These are phyloP conservation scores for Wickerhamomyces subpelliculosus DNA, from an alignment of 805 yeast genomes.

Conservation along the genomic window DNA sequence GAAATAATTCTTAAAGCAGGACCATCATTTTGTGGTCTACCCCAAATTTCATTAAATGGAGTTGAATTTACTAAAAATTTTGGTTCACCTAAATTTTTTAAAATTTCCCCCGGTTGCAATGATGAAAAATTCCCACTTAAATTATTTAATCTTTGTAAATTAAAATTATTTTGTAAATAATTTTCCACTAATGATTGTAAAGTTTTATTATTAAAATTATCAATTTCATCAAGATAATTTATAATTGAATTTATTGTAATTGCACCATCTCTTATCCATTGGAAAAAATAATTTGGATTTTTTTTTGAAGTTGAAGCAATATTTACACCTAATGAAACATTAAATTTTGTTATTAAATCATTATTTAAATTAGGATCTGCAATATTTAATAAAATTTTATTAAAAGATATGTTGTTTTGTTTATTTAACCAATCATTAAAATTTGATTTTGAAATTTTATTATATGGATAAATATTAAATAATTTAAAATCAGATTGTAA, in stretches of 20 bases:
- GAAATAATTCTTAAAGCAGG: constrained; percentile 79
- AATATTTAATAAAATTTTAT: constrained; percentile 39
- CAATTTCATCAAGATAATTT: constrained; percentile 41
- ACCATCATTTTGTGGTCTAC: constrained; percentile 94
- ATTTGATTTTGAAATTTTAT: constrained; percentile 18
- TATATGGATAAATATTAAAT: constrained; percentile 14
- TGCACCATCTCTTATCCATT: constrained; percentile 90
- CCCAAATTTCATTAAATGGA: constrained; percentile 69
- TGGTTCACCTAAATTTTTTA: constrained; percentile 80
- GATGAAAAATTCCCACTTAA: constrained; percentile 52
- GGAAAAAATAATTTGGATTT: constrained; percentile 77
- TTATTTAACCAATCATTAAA: constrained; percentile 39
- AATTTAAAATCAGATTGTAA: constrained; percentile 15
- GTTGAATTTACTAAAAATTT: constrained; percentile 66
- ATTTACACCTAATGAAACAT: constrained; percentile 59
- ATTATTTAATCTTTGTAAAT: constrained; percentile 61
- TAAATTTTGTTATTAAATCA: constrained; percentile 21
- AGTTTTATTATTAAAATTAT: constrained; percentile 17
- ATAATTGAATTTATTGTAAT: constrained; percentile 64
- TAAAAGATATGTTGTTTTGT: constrained; percentile 35
- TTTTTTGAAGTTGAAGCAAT: constrained; percentile 76
- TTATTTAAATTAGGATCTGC: constrained; percentile 32
- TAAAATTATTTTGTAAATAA: constrained; percentile 52
- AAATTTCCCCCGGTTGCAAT: constrained; percentile 17
- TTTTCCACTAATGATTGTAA: constrained; percentile 36